phyloP scores from a whole-genome alignment of 768 basidiomycete species.

The Suillus hirtellus region DNA sequence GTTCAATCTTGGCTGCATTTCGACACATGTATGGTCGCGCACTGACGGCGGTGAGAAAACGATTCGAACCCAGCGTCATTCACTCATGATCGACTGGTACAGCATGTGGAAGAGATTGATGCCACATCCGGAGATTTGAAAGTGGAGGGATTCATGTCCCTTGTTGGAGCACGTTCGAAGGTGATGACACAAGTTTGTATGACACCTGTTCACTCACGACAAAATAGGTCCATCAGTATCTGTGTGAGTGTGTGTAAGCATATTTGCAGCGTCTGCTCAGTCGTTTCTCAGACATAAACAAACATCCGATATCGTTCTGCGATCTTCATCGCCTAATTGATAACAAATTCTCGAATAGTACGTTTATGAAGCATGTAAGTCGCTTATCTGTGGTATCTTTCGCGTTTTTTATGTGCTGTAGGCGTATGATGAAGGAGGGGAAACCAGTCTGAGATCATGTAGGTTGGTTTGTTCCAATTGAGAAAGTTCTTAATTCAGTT shows the following conservation, averaged over 20 bases:
- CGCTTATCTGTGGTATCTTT: background rate
- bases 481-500: conserved; percentile 17
- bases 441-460: conserved; percentile 35
- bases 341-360: conserved; percentile 59
- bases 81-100: conserved; percentile 9
- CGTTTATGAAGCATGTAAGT: conserved; percentile 73
- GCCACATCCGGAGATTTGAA: conserved; percentile 48
- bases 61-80: conserved; percentile 3
- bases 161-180: conserved; percentile 73
- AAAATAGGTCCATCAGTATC: conserved; percentile 75
- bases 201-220: conserved; percentile 18
- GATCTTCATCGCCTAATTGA: conserved; percentile 75
- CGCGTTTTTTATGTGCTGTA: conserved; percentile 29
- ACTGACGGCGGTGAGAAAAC: conserved; percentile 58
- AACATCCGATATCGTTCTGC: conserved; percentile 62
- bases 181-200: conserved; percentile 38
- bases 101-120: conserved; percentile 73
- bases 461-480: conserved; percentile 13
- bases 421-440: conserved; percentile 70
- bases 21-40: conserved; percentile 73
- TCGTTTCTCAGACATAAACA: conserved; percentile 67
- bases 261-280: conserved; percentile 4
- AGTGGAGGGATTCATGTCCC: conserved; percentile 83
- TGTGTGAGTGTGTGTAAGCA: conserved; percentile 56
- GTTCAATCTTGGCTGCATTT: conserved; percentile 66